Conservation (phyloP, 192 early-diverging fungal species). For the Coemansia sp. region DNA sequence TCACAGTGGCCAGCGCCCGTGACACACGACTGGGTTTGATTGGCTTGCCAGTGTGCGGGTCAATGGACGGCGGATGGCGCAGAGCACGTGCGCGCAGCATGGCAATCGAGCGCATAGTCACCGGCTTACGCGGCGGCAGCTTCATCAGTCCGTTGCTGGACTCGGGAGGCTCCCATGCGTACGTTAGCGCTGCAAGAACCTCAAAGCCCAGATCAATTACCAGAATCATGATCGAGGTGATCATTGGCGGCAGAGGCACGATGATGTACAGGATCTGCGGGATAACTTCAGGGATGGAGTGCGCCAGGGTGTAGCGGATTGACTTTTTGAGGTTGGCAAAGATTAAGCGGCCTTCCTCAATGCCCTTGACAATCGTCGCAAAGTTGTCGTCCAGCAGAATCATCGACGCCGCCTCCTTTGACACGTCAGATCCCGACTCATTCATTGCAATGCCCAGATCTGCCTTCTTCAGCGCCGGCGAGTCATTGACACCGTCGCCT, state of each 20-base stretch:
- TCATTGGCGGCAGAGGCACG: constrained; percentile 80
- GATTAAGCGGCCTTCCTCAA: constrained; percentile 93
- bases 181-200: constrained; percentile 79
- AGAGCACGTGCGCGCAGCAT: constrained; percentile 60
- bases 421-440: constrained; percentile 89
- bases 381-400: constrained; percentile 98
- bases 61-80: constrained; percentile 53
- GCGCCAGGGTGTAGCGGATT: constrained; percentile 88
- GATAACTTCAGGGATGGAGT: constrained; percentile 89
- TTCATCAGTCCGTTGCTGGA: constrained; percentile 76
- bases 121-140: constrained; percentile 85
- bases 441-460: constrained; percentile 99
- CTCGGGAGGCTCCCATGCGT: constrained; percentile 92
- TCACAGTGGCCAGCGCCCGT: constrained; percentile 29
- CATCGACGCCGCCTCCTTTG: constrained; percentile 96
- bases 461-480: constrained; percentile 93
- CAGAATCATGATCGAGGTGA: constrained; percentile 83
- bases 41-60: constrained; percentile 57
- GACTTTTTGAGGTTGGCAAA: constrained; percentile 96
- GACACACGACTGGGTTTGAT: constrained; percentile 26
- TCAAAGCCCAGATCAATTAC: constrained; percentile 95
- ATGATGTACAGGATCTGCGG: constrained; percentile 84
- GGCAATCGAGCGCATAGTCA: constrained; percentile 74
- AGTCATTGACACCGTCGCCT: constrained; percentile 96
- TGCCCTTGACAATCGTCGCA: constrained; percentile 88